A percentile compares a stretch with the other conserved stretches of the same genome.
Evolutionary conservation across 2,329 filamentous ascomycete genomes (phyloP).

Genomic region (Xylaria hypoxylon): DNA sequence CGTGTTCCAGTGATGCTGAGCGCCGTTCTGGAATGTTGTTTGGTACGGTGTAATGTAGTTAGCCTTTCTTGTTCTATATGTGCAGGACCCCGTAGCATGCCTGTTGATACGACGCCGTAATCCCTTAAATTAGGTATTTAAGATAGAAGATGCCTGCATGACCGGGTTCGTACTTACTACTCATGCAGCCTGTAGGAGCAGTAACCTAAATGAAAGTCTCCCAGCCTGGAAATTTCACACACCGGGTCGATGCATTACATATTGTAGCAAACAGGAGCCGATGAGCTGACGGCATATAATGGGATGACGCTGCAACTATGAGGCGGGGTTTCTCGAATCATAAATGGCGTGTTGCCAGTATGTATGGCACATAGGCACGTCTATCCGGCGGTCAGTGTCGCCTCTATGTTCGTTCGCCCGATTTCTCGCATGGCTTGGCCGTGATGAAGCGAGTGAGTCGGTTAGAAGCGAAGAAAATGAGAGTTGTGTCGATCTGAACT

Average conservation of each 20-base stretch:
- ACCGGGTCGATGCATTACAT: background rate
- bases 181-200: slow-evolving; percentile 15
- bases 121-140: background rate
- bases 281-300: background rate
- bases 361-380: slow-evolving; percentile 39
- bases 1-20: background rate
- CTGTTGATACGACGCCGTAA: slow-evolving; percentile 17
- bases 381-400: slow-evolving; percentile 39
- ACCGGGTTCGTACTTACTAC: background rate
- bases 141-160: background rate
- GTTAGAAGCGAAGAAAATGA: slow-evolving; percentile 22
- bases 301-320: slow-evolving; percentile 20
- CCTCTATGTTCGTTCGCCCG: slow-evolving; percentile 18
- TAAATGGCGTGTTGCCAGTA: slow-evolving; percentile 28
- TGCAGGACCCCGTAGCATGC: slow-evolving; percentile 2
- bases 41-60: slow-evolving; percentile 10
- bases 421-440: slow-evolving; percentile 28
- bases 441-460: slow-evolving; percentile 18
- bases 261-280: background rate
- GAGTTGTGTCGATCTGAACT: slow-evolving; percentile 22
- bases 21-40: background rate
- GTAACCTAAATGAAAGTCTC: slow-evolving; percentile 2
- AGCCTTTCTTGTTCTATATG: background rate
- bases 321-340: background rate
- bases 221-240: slow-evolving; percentile 2